Conservation (phyloP, 345 rosid genomes). For the Gossypium thurberi region DNA sequence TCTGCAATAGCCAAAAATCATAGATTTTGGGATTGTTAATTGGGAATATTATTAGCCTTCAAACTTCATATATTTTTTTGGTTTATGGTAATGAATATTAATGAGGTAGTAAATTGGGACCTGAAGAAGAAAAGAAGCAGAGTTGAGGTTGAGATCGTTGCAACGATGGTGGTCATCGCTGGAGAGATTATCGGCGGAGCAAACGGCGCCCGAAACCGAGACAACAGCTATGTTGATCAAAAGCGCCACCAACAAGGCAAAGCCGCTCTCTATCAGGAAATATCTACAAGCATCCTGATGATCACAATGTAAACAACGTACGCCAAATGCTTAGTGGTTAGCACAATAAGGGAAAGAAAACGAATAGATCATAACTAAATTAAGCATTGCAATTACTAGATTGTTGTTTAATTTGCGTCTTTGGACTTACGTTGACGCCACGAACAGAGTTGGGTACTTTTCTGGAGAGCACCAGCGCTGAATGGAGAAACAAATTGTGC, state of each 20-base stretch:
- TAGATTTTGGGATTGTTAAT: background rate
- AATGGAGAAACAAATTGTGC: conserved; percentile 47
- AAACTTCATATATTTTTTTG: background rate
- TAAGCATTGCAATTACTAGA: too few relatives aligned
- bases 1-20: conserved; percentile 26
- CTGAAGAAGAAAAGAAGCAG: conserved; percentile 74
- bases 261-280: conserved; percentile 57
- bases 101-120: conserved; percentile 11
- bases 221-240: conserved; percentile 51
- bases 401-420: background rate
- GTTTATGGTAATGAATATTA: background rate
- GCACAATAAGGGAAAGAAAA: too few relatives aligned
- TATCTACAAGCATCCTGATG: conserved; percentile 51
- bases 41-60: background rate
- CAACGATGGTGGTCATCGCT: conserved; percentile 23
- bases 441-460: conserved; percentile 43
- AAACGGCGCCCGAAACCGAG: conserved; percentile 53
- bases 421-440: conserved; percentile 38
- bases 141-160: conserved; percentile 46
- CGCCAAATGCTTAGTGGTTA: too few relatives aligned
- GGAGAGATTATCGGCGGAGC: conserved; percentile 29
- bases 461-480: conserved; percentile 41
- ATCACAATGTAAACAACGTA: too few relatives aligned
- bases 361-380: too few relatives aligned
- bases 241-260: conserved; percentile 57